Evolutionary conservation across 495 filamentous ascomycete species (phyloP), one percentile per base, ranked within the genome.

Genomic region (Hyaloscypha finlandica): DNA sequence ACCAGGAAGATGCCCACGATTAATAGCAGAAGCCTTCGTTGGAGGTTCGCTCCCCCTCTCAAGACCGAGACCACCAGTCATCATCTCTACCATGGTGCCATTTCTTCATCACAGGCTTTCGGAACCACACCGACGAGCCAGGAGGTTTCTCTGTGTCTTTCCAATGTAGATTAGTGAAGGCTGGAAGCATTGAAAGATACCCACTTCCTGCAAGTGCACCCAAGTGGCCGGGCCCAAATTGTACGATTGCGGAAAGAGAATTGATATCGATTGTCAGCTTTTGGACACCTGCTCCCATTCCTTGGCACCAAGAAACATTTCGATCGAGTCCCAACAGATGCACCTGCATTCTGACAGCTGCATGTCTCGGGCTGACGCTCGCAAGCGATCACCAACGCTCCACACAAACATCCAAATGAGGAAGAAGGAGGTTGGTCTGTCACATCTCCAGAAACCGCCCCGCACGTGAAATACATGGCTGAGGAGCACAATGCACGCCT

Each of bases 341-440:
- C 56, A 59, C 29, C 19, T 6, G 8, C 56, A 35, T 20, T 32
- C 56, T 59, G 32, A 59, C 56, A 59, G 56, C 56, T 59, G 56
- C 30, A 59, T 59, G 56, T 59, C 56, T 59, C 56, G 56, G 56
- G 56, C 8, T 16, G 25, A 37, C 8, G 32, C 56, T 32, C 32
- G 25, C 56, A 59, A 59, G 30, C 56, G 56, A 59, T 22, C 53
- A 56, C 2, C 8, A 56, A 32, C 8, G 51, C 22, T 56, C 22
- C 53, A 29, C 53, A 56, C 6, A 8, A 48, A 1, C 16, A 48
- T 4, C 14, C 42, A 48, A 1, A 45, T 45, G 42, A 45, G 42
- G n/a, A 48, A 12, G 8, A 32, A 25, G 9, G 53, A 29, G 19
- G 8, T 11, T 29, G 8, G 9, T 56, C 25, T 32, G 53, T 32